These are phyloP conservation scores for Boletus sp. DNA, from an alignment of 768 basidiomycete species.

Conservation along the genomic window DNA sequence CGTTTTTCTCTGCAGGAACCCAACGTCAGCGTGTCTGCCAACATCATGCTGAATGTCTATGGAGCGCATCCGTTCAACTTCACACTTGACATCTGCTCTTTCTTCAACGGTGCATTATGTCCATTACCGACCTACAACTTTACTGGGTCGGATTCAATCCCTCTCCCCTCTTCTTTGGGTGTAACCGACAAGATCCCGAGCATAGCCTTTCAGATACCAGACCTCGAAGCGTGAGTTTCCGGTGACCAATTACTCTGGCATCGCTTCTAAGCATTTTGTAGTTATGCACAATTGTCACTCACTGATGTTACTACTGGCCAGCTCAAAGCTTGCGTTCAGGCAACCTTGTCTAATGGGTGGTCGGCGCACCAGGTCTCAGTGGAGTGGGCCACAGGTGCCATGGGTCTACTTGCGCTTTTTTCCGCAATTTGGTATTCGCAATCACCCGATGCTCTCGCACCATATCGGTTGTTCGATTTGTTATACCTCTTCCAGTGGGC, in stretches of 20 bases:
- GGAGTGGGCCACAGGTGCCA: conserved; percentile 71
- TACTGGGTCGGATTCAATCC: conserved; percentile 72
- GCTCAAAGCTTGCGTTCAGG: conserved; percentile 86
- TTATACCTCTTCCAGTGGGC: conserved; percentile 84
- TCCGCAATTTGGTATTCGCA: conserved; percentile 57
- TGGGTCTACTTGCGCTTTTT: conserved; percentile 58
- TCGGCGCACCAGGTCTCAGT: conserved; percentile 74
- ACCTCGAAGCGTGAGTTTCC: conserved; percentile 67
- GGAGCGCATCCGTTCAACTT: conserved; percentile 79
- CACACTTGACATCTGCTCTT: conserved; percentile 82
- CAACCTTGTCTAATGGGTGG: conserved; percentile 90
- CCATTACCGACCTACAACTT: conserved; percentile 83
- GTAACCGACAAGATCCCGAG: conserved; percentile 60
- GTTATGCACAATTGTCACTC: conserved; percentile 74
- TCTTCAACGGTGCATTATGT: conserved; percentile 79
- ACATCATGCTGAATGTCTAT: conserved; percentile 83
- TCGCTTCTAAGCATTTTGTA: conserved; percentile 11
- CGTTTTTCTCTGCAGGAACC: conserved; percentile 46
- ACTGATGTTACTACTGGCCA: conserved; percentile 65
- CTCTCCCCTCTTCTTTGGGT: conserved; percentile 58
- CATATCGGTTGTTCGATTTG: conserved; percentile 79
- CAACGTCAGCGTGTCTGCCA: conserved; percentile 79
- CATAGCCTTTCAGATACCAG: conserved; percentile 85
- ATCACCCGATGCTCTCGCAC: conserved; percentile 55
- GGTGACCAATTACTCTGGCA: not conserved